Base-by-base conservation (phyloP, 2,329 filamentous ascomycete genomes). In the Colletotrichum incanum region DNA sequence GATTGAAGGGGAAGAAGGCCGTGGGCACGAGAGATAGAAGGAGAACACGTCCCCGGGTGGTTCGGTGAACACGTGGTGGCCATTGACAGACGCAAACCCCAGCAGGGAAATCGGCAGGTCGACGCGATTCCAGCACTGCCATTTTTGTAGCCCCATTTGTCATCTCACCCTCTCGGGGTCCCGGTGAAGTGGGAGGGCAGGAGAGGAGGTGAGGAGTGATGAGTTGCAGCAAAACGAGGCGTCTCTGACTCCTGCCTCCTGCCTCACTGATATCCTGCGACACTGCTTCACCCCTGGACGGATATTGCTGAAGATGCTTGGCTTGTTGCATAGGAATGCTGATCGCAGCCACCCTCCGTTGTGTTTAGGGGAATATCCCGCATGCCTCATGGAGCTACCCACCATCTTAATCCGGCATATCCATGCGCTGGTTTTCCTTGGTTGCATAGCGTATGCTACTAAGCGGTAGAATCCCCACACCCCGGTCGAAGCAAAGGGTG, bases 11-110 rank as follows among this genome's bases (percentile, higher is more conserved):
- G n/a, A 34, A 45, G n/a, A n/a, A 28, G 26, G 18, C 45, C 47
- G 34, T 28, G 60, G 26, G 39, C 49, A 28, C 11, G 11, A 31
- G 49, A 34, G 41, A 55, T 11, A 50, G 18, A 9, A 28, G 18
- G 31, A 54, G 39, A 18, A 67, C 54, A 49, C 28, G 49, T 50
- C 20, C 20, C 49, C 58, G 59, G 58, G 58, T 49, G 50, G 52
- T 69, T 72, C 59, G 65, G 65, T 18, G 65, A 64, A 70, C 65
- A 72, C 65, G 70, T 72, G 65, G 59, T 65, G 60, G 70, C 65
- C 70, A 72, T 72, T 70, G 65, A 37, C 43, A 45, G 54, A 69
- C 26, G 54, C 45, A 59, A 63, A 61, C 28, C 9, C 11, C 7
- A 60, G 43, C 18, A 26, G 8, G 26, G 37, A 31, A n/a, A 49